A percentile compares a stretch with the other conserved stretches of the same genome.
Evolutionary conservation across 176 grass and related monocot species (phyloP).

Genomic region (Thinopyrum elongatum): DNA sequence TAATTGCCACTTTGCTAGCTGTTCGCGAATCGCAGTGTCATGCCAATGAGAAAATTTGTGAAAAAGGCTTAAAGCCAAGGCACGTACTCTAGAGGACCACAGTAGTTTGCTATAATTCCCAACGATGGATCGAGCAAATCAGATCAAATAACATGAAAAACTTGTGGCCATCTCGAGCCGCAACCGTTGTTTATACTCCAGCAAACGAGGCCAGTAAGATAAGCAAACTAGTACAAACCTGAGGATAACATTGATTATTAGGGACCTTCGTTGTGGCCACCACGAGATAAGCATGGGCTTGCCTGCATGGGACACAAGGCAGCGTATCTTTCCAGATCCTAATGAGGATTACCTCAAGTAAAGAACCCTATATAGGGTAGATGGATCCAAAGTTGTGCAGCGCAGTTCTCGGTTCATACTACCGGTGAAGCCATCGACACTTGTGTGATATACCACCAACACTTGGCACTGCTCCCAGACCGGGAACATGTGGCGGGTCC

Average conservation of each 20-base stretch:
- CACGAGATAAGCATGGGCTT: slow-evolving; percentile 14
- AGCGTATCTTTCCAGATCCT: slow-evolving; percentile 29
- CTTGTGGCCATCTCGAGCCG: slow-evolving; percentile 3
- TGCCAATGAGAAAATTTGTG: not conserved
- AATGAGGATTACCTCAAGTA: slow-evolving; percentile 1
- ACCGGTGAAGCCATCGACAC: not conserved
- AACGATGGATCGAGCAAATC: slow-evolving; percentile 4
- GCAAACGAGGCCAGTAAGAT: not conserved
- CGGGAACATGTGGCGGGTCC: not conserved
- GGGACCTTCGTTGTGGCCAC: not conserved
- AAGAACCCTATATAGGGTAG: not conserved
- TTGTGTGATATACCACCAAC: not conserved
- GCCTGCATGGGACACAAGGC: not conserved
- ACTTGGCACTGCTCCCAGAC: not conserved
- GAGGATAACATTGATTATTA: slow-evolving; percentile 37
- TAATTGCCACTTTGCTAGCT: not conserved
- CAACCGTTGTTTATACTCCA: not conserved
- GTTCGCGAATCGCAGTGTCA: not conserved
- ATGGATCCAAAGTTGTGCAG: not conserved
- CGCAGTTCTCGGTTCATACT: not conserved
- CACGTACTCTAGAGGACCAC: slow-evolving; percentile 24
- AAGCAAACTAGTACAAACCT: slow-evolving; percentile 5
- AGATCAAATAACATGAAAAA: slow-evolving; percentile 23
- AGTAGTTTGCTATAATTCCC: not conserved
- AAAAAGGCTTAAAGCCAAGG: not conserved